Base-by-base conservation (phyloP, 441 rosid species). In the Rhodomyrtus psidioides region DNA sequence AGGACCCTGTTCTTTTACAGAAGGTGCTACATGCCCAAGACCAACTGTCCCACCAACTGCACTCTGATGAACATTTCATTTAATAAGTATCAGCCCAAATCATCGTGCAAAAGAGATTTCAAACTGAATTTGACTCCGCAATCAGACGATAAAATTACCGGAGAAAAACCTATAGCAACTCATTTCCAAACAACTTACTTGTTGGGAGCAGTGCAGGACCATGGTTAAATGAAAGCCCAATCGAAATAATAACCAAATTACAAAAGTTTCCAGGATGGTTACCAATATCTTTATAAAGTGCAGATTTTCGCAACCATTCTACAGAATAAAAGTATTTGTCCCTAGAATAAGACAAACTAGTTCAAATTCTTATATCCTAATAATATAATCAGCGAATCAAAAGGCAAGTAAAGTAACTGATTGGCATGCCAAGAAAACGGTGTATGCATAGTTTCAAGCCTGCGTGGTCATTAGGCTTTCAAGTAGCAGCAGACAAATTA, bases 1-100 rank as follows among this genome's bases (percentile, higher is more conserved):
- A 21, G 87, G 55, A 86, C 92, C 94, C 87, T 88, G 88, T 81
- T 88, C 95, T 90, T 90, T 90, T 65, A 91, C 84, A 88, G 94
- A 88, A n/a, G 92, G 83, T 79, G 88, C 92, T 83, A 88, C 93
- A 86, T 89, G 58, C 62, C 90, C 95, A 86, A 88, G 85, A 87
- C 82, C 89, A 60, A 84, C 89, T 5, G 58, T 3, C 79, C 79
- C 79, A 39, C 79, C 79, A 70, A 70, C 79, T 70, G 49, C 79
- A 70, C 79, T 70, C 79, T 70, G 79, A 34, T 65, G 79, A 70
- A 39, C 49, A 70, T 34, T 70, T 70, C 42, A 70, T 34, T 19
- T 34, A 49, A 70, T 39, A 42, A 34, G n/a, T 34, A 53, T 82
- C 83, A 82, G 58, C 51, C 83, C 49, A 70, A 70, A 70, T 34